Percentiles rank a stretch among this genome's conserved stretches.
Evolutionary conservation across 2,329 filamentous ascomycete species (phyloP).

Genomic region (Cladobotryum mycophilum): DNA sequence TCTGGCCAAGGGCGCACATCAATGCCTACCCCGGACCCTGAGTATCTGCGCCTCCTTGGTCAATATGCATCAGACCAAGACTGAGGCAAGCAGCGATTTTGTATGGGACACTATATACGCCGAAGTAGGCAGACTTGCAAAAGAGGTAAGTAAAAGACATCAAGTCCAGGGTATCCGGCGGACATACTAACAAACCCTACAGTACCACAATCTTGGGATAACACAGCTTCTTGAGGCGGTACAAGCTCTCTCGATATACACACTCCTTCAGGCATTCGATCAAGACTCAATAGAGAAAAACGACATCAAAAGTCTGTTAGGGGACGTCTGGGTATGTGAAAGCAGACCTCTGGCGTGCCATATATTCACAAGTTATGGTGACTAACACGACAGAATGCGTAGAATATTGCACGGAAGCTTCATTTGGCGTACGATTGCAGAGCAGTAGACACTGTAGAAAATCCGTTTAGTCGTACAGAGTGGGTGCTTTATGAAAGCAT

Average conservation of each 20-base stretch:
- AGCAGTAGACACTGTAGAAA: background rate
- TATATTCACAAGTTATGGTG: no score
- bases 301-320: slow-evolving; percentile 7
- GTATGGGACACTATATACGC: slow-evolving; percentile 17
- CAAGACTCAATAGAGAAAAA: slow-evolving; percentile 7
- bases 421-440: background rate
- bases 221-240: slow-evolving; percentile 6
- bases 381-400: no score
- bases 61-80: slow-evolving; percentile 13
- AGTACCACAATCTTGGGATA: no score
- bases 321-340: slow-evolving; percentile 9
- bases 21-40: slow-evolving; percentile 13
- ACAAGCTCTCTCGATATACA: slow-evolving; percentile 10
- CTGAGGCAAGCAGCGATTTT: slow-evolving; percentile 10
- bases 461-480: slow-evolving; percentile 1
- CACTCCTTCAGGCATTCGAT: slow-evolving; percentile 12
- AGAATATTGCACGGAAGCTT: background rate
- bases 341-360: background rate
- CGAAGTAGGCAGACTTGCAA: slow-evolving; percentile 9
- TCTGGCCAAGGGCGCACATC: slow-evolving; percentile 6
- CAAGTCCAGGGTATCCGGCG: no score
- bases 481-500: slow-evolving; percentile 13
- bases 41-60: slow-evolving; percentile 14
- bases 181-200: no score
- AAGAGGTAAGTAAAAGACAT: slow-evolving; percentile 7